Evolutionary conservation across 495 filamentous ascomycete species (phyloP).

Genomic region (Entonaema liquescens): DNA sequence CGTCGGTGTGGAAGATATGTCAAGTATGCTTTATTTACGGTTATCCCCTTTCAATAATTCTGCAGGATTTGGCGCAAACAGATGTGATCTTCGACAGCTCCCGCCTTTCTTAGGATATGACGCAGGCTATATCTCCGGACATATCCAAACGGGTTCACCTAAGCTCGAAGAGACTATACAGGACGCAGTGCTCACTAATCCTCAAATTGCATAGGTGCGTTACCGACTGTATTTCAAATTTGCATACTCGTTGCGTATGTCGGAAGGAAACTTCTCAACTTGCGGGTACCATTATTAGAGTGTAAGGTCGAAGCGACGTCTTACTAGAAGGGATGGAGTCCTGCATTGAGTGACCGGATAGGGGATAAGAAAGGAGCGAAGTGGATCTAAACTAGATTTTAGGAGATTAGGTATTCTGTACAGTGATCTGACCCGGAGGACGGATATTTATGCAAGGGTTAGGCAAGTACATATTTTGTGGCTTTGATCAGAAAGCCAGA

Average conservation of each 20-base stretch:
- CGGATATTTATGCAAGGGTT: no score
- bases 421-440: neutral
- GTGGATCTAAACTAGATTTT: neutral
- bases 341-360: neutral
- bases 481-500: no score
- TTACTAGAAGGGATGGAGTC: neutral
- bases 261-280: neutral
- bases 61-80: constrained; percentile 3
- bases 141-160: neutral
- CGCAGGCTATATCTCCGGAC: neutral
- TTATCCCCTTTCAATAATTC: neutral
- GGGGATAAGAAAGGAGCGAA: neutral
- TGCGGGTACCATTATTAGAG: no score
- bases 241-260: neutral
- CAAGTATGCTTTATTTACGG: neutral
- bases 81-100: constrained; percentile 1
- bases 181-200: neutral
- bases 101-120: constrained; percentile 18
- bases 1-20: constrained; percentile 21
- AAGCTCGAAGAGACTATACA: neutral
- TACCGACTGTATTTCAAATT: neutral
- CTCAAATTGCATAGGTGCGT: neutral
- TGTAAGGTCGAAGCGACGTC: neutral
- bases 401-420: neutral
- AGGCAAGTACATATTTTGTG: no score